A percentile compares a stretch with the other conserved stretches of the same genome.
These are phyloP conservation scores for Candida mesenterica DNA, from an alignment of 1,139 yeast species.

Conservation along the genomic window DNA sequence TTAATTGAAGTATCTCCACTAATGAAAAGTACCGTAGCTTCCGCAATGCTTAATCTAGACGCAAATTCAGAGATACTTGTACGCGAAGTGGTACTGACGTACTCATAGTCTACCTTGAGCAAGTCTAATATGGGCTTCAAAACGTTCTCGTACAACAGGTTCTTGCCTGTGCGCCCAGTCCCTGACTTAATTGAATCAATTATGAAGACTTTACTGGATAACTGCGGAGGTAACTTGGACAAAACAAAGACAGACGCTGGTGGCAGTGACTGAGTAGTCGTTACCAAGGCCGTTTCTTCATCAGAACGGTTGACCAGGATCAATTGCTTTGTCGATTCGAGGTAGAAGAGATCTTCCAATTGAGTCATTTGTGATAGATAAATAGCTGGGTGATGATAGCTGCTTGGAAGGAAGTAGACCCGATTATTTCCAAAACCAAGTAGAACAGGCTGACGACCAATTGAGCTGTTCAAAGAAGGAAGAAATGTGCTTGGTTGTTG, in stretches of 20 bases:
- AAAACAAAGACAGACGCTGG: no score
- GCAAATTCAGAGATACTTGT: constrained; percentile 38
- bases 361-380: no score
- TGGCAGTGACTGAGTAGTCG: not conserved
- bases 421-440: no score
- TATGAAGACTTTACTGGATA: constrained; percentile 12
- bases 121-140: constrained; percentile 45
- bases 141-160: constrained; percentile 41
- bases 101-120: constrained; percentile 34
- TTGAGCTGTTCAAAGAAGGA: no score
- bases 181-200: constrained; percentile 64
- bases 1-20: constrained; percentile 87
- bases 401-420: no score
- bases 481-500: no score
- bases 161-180: constrained; percentile 38
- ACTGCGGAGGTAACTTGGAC: constrained; percentile 8
- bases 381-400: no score
- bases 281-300: not conserved
- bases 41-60: constrained; percentile 4
- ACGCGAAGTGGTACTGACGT: constrained; percentile 38
- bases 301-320: constrained; percentile 7
- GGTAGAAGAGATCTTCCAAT: constrained; percentile 5
- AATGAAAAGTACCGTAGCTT: constrained; percentile 52
- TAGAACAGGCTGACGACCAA: no score
- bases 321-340: constrained; percentile 5